phyloP scores from a whole-genome alignment of 2,329 filamentous ascomycete species.

The Bipolaris zeicola region DNA sequence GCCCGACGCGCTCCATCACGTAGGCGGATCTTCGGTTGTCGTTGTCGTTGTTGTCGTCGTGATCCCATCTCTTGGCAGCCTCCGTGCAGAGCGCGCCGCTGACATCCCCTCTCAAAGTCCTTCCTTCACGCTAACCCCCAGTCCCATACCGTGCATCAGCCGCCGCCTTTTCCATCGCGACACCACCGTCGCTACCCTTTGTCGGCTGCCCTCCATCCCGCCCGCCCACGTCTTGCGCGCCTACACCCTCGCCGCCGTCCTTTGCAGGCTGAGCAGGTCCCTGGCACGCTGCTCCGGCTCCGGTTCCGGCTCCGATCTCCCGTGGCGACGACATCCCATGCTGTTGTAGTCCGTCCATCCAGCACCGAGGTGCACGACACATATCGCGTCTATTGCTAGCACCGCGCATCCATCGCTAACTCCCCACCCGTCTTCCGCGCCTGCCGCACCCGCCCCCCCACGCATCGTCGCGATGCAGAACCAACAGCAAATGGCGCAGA shows the following conservation, averaged over 20 bases:
- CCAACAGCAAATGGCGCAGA: slow-evolving; percentile 65
- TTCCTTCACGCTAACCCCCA: slow-evolving; percentile 21
- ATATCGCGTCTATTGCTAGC: slow-evolving; percentile 16
- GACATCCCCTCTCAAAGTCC: slow-evolving; percentile 17
- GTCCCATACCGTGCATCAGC: slow-evolving; percentile 22
- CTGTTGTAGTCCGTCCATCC: slow-evolving; percentile 29
- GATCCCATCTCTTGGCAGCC: slow-evolving; percentile 13
- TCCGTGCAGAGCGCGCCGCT: slow-evolving; percentile 14
- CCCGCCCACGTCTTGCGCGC: slow-evolving; percentile 12
- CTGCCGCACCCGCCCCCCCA: slow-evolving; percentile 20
- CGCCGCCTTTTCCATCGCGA: slow-evolving; percentile 24
- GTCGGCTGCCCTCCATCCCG: slow-evolving; percentile 9
- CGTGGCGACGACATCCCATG: slow-evolving; percentile 41
- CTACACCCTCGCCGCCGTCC: slow-evolving; percentile 6
- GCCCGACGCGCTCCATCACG: slow-evolving; percentile 12
- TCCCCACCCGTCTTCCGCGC: slow-evolving; percentile 25
- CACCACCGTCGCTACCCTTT: slow-evolving; percentile 15
- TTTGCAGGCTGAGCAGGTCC: slow-evolving; percentile 7
- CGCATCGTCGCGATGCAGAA: slow-evolving; percentile 43
- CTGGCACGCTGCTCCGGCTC: slow-evolving; percentile 23
- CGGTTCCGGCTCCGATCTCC: slow-evolving; percentile 23
- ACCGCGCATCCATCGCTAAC: slow-evolving; percentile 22
- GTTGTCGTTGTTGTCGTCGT: slow-evolving; percentile 8
- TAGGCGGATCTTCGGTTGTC: background rate
- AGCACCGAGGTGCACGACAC: slow-evolving; percentile 36